These are phyloP conservation scores for Climacium dendroides DNA, from an alignment of 225 moss, liverwort and hornwort genomes.

Conservation along the genomic window DNA sequence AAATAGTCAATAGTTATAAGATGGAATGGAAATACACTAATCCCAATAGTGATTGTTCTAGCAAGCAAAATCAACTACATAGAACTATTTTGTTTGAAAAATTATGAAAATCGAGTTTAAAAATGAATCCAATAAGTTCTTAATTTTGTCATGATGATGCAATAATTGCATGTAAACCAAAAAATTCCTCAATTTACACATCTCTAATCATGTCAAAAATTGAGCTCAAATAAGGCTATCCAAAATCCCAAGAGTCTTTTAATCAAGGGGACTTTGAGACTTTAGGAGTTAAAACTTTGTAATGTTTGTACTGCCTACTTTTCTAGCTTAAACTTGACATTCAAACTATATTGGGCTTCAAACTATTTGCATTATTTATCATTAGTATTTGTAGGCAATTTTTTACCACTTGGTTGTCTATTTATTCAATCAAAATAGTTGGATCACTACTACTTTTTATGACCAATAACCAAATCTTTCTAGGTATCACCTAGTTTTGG, in stretches of 20 bases:
- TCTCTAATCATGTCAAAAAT: not conserved
- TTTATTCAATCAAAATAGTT: rapidly evolving
- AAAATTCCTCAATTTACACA: not conserved
- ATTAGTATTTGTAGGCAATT: too few species aligned
- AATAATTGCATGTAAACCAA: not conserved
- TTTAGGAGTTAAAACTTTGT: not conserved
- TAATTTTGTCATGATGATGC: not conserved
- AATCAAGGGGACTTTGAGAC: not conserved
- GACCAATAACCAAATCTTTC: not conserved
- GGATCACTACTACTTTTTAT: not conserved
- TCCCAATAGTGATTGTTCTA: too few species aligned
- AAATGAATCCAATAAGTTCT: not conserved
- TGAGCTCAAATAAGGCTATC: too few species aligned
- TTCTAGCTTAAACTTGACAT: not conserved
- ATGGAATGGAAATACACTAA: too few species aligned
- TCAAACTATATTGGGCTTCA: rapidly evolving
- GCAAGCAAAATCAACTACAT: too few species aligned
- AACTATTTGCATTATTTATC: not conserved
- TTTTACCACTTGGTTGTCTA: too few species aligned
- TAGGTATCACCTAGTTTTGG: not conserved
- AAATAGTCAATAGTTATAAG: too few species aligned
- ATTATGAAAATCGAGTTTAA: rapidly evolving
- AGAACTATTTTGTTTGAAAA: not conserved
- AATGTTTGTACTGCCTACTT: rapidly evolving
- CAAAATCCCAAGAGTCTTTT: too few species aligned